These are phyloP conservation scores for Trichophyton verrucosum DNA, from an alignment of 2,329 filamentous ascomycete genomes.

Conservation along the genomic window DNA sequence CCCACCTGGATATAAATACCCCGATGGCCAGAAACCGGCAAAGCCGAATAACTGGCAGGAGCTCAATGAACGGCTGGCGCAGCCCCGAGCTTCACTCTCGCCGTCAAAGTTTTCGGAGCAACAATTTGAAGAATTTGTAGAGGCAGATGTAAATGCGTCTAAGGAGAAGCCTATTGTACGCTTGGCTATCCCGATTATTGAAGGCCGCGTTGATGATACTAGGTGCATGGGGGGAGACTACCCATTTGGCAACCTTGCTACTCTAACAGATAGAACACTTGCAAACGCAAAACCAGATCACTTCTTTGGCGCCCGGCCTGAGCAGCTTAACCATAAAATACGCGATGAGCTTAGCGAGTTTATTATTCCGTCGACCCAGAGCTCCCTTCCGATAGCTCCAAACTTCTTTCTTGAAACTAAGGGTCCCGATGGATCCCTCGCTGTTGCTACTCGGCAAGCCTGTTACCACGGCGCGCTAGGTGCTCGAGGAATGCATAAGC, in stretches of 20 bases:
- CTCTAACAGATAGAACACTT: constrained; percentile 23
- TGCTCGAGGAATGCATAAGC: constrained; percentile 26
- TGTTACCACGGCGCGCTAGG: constrained; percentile 30
- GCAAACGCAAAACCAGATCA: constrained; percentile 20
- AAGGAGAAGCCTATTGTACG: constrained; percentile 26
- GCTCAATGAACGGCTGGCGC: constrained; percentile 18
- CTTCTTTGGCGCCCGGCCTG: constrained; percentile 21
- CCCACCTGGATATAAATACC: constrained; percentile 17
- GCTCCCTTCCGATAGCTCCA: constrained; percentile 23
- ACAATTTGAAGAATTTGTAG: constrained; percentile 20
- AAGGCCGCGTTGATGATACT: constrained; percentile 12
- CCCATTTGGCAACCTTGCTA: constrained; percentile 26
- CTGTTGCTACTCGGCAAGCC: constrained; percentile 25
- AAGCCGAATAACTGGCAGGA: constrained; percentile 23
- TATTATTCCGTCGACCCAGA: constrained; percentile 22
- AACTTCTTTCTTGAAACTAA: constrained; percentile 36
- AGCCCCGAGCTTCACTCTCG: constrained; percentile 26
- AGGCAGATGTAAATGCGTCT: constrained; percentile 18
- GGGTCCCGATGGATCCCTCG: constrained; percentile 21
- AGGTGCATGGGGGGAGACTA: constrained; percentile 18
- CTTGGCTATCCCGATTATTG: constrained; percentile 23
- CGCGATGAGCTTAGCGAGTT: constrained; percentile 15
- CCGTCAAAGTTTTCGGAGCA: constrained; percentile 23
- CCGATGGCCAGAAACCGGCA: constrained; percentile 16
- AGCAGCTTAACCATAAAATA: constrained; percentile 19